Evolutionary conservation across 129 eudicot genomes (phyloP).

Genomic region (Escallonia rubra): DNA sequence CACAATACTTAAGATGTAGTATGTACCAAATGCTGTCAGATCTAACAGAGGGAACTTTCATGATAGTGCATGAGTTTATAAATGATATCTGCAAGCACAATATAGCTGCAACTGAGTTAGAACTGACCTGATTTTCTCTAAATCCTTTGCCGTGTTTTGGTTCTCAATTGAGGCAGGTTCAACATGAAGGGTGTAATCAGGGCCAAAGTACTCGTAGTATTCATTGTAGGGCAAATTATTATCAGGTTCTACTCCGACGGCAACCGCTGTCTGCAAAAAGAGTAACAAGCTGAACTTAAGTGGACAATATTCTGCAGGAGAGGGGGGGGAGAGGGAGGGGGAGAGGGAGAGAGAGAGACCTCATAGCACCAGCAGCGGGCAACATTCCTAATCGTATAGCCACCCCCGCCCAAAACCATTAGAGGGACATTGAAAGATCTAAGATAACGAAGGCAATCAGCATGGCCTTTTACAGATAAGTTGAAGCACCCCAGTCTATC

Average conservation of each 20-base stretch:
- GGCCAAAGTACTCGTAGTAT: constrained; percentile 87
- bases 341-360: constrained; percentile 37
- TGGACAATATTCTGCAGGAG: not conserved
- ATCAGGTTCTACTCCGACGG: constrained; percentile 95
- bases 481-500: constrained; percentile 91
- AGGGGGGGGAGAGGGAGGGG: not conserved
- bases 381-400: constrained; percentile 81
- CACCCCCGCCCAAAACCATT: constrained; percentile 95
- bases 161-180: constrained; percentile 65
- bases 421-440: constrained; percentile 84
- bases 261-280: constrained; percentile 84
- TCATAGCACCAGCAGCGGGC: constrained; percentile 99
- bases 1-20: not conserved
- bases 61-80: not conserved
- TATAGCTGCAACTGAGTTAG: not conserved
- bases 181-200: constrained; percentile 84
- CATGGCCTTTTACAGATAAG: constrained; percentile 93
- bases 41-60: not conserved
- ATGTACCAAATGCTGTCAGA: not conserved
- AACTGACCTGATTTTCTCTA: constrained; percentile 73
- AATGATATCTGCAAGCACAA: not conserved
- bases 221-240: constrained; percentile 82
- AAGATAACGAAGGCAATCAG: constrained; percentile 80
- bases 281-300: not conserved
- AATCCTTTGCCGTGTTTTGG: constrained; percentile 60